These are phyloP conservation scores for Ophiostoma triangulosporum DNA, from an alignment of 2,329 filamentous ascomycete species.

Conservation along the genomic window DNA sequence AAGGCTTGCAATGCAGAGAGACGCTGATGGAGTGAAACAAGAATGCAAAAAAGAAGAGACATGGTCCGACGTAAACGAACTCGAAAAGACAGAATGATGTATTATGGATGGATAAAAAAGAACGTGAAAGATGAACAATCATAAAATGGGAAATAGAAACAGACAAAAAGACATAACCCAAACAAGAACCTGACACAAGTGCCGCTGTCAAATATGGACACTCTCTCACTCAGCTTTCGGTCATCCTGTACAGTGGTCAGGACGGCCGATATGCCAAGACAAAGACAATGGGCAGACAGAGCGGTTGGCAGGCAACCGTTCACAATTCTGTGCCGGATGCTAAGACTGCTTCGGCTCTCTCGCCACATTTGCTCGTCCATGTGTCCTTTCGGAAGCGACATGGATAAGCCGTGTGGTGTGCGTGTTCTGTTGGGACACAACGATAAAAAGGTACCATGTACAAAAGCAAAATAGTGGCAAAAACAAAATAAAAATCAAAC, in stretches of 20 bases:
- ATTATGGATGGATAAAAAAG: not conserved
- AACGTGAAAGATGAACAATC: not conserved
- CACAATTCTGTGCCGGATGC: not conserved
- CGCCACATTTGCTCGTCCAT: not conserved
- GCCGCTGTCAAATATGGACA: not conserved
- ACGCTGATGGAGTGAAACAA: too few relatives aligned
- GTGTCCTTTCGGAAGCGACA: constrained; percentile 9
- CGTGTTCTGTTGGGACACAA: not conserved
- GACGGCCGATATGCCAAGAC: not conserved
- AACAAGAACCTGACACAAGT: not conserved
- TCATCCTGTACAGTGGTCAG: not conserved
- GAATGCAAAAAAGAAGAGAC: too few relatives aligned
- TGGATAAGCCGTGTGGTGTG: not conserved
- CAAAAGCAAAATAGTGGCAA: not conserved
- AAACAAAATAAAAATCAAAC: not conserved
- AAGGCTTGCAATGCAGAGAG: not conserved
- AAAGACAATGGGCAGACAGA: not conserved
- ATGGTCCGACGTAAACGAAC: too few relatives aligned
- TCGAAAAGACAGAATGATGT: not conserved
- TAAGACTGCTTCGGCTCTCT: not conserved
- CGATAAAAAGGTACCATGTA: not conserved
- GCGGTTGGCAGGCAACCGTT: not conserved
- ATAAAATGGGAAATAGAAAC: not conserved
- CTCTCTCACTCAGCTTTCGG: too few relatives aligned
- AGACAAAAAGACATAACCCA: not conserved